Base-by-base conservation (phyloP, 2,329 filamentous ascomycete genomes). In the Eurotiales sp. region DNA sequence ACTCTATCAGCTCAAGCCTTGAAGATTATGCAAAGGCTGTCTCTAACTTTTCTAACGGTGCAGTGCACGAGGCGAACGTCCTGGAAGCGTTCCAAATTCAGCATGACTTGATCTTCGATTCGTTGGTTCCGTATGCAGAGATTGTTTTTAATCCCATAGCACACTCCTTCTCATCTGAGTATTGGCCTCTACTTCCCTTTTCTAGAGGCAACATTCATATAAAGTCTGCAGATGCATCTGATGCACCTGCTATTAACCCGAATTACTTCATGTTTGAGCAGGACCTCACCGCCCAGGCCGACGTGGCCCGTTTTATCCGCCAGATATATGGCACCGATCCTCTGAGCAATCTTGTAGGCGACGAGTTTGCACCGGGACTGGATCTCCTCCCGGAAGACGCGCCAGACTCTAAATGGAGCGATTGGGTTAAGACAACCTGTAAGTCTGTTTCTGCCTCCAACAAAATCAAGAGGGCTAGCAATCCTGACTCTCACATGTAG, bases 161-260 rank as follows among this genome's bases (percentile, higher is more conserved):
- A 19, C 56, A 25, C 50, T 57, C 55, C 1, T 51, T 61, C 8
- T 54, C 53, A 19, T 51, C 56, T 4, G 58, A 60, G 22, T 67
- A 57, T 52, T 65, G 60, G 60, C 53, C 55, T 10, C 58, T 60
- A 15, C 56, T 64, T 29, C 66, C 66, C 10, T 67, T 67, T 52
- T 61, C 66, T 10, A 59, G 65, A 5, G 66, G 66, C 3, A 63
- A 53, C 37, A 44, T 61, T 7, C 66, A 66, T 41, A 62, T 69
- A 25, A 46, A 52, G 8, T 65, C 62, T 4, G 48, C 59, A 8
- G 56, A 64, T 22, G 60, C 66, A 4, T 50, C 51, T 1, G 55
- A 46, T 4, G 36, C 57, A 23, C 57, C 62, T 3, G 36, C 15
- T n/a, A 61, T 67, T 29, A 62, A 68, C 45, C 64, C 66, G 2